phyloP scores from a whole-genome alignment of 352 stramenopile genomes.

The Pythium myriotylum region DNA sequence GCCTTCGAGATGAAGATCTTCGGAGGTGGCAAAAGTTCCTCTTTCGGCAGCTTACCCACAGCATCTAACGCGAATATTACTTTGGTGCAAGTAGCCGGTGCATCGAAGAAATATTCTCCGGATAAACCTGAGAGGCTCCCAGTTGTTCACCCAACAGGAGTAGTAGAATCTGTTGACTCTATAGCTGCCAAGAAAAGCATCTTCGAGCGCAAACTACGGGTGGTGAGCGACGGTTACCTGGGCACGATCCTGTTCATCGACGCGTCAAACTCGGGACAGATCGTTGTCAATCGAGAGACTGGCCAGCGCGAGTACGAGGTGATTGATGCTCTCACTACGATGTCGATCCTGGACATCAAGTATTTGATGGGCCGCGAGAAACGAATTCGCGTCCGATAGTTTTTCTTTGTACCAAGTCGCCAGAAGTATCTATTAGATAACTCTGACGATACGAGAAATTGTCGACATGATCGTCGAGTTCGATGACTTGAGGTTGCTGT shows the following conservation, averaged over 20 bases:
- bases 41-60: too few relatives aligned
- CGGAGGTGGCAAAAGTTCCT: neutral
- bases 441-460: too few relatives aligned
- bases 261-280: conserved; percentile 29
- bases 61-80: too few relatives aligned
- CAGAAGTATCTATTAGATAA: too few relatives aligned
- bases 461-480: too few relatives aligned
- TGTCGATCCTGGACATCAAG: conserved; percentile 11
- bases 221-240: conserved; percentile 41
- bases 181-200: conserved; percentile 35
- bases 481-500: too few relatives aligned
- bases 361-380: conserved; percentile 23
- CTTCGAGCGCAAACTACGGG: conserved; percentile 42
- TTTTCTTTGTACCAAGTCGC: too few relatives aligned
- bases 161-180: neutral
- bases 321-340: conserved; percentile 23
- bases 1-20: conserved; percentile 38
- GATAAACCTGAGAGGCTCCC: too few relatives aligned
- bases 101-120: too few relatives aligned
- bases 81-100: too few relatives aligned
- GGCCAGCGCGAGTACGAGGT: conserved; percentile 40
- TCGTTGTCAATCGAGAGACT: conserved; percentile 29
- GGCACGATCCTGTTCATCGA: conserved; percentile 45
- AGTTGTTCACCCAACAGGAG: too few relatives aligned
- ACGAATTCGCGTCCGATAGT: conserved; percentile 37